Percentiles rank a stretch among this genome's conserved stretches.
Conservation (phyloP, 208 protist genomes). For the Leptomonas pyrrhocoris region DNA sequence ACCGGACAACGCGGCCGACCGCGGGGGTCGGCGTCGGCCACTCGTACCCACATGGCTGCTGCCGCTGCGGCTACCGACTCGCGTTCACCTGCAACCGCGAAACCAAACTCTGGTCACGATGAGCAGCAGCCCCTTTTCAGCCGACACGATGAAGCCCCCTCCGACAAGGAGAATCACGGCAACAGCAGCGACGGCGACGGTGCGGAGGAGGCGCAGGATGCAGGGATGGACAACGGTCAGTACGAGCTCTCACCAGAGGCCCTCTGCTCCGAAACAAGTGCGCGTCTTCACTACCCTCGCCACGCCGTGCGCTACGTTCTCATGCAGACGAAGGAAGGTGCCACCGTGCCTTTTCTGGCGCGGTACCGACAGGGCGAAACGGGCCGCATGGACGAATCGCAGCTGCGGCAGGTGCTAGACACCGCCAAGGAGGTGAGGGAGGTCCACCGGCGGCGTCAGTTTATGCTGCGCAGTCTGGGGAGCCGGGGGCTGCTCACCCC, state of each 20-base stretch:
- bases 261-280: constrained; percentile 41
- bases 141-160: neutral
- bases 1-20: neutral
- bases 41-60: neutral
- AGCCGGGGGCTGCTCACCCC: constrained; percentile 75
- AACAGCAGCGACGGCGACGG: constrained; percentile 7
- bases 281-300: constrained; percentile 40
- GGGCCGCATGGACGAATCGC: constrained; percentile 65
- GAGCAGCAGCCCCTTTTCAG: neutral
- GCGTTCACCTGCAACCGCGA: neutral
- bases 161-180: constrained; percentile 9
- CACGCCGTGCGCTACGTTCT: constrained; percentile 58
- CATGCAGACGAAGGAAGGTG: constrained; percentile 64
- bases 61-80: neutral
- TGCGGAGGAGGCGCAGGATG: constrained; percentile 10
- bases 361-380: constrained; percentile 87
- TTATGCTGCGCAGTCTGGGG: constrained; percentile 79
- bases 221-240: constrained; percentile 21
- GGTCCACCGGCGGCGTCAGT: constrained; percentile 72
- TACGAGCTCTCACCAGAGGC: constrained; percentile 30
- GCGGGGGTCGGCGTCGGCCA: neutral
- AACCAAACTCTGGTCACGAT: neutral
- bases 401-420: constrained; percentile 66
- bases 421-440: constrained; percentile 68
- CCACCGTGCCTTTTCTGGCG: constrained; percentile 89